A percentile compares a stretch with the other conserved stretches of the same genome.
Evolutionary conservation across 1,284 basidiomycete species (phyloP).

Genomic region (Marasmius fiardii): DNA sequence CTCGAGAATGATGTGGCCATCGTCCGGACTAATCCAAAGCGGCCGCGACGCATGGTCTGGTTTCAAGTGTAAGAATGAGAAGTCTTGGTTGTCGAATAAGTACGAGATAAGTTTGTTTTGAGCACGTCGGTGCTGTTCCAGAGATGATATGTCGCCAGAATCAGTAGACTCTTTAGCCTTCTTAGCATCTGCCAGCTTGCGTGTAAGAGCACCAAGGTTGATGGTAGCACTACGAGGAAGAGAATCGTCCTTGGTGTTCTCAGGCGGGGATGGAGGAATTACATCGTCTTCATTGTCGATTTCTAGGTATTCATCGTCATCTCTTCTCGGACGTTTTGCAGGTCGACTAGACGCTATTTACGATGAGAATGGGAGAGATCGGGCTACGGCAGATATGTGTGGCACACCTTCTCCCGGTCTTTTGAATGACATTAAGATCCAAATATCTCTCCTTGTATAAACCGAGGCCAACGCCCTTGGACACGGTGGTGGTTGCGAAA

Average conservation of each 20-base stretch:
- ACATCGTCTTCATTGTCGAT: conserved; percentile 44
- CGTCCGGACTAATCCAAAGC: conserved; percentile 92
- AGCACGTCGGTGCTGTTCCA: conserved; percentile 60
- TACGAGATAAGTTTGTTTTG: conserved; percentile 74
- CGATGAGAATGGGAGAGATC: conserved; percentile 4
- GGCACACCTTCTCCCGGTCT: conserved; percentile 10
- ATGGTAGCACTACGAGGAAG: conserved; percentile 72
- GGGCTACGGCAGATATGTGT: not conserved
- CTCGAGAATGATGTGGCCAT: conserved; percentile 93
- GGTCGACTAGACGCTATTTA: not conserved
- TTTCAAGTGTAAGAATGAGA: conserved; percentile 83
- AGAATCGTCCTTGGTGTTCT: conserved; percentile 39
- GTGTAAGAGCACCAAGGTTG: conserved; percentile 76
- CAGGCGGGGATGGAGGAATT: conserved; percentile 46
- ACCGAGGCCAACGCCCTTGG: too few species aligned
- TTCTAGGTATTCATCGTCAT: conserved; percentile 9
- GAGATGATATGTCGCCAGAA: conserved; percentile 36
- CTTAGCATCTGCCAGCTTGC: conserved; percentile 65
- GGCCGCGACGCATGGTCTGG: conserved; percentile 88
- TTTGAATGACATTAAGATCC: conserved; percentile 8
- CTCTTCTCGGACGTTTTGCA: not conserved
- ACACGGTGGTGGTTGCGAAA: too few species aligned
- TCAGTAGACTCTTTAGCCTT: conserved; percentile 27
- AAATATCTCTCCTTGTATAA: too few species aligned
- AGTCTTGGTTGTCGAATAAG: conserved; percentile 75